Conservation (phyloP, 164 flowering plant genomes). For the Euptelea pleiosperma region DNA sequence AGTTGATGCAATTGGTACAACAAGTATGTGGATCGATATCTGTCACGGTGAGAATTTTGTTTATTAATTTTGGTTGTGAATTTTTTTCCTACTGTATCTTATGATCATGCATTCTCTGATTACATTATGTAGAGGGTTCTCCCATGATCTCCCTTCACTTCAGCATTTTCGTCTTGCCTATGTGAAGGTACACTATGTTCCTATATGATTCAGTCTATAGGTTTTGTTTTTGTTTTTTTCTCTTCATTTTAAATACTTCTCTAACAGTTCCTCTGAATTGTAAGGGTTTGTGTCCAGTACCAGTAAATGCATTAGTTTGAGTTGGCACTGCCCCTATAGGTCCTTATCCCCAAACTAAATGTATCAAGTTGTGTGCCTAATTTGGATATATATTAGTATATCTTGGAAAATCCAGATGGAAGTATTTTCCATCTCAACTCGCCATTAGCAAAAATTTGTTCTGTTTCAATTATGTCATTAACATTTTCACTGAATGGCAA, state of each 20-base stretch:
- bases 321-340: too few species aligned
- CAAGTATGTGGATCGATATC: conserved; percentile 79
- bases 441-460: too few species aligned
- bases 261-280: too few species aligned
- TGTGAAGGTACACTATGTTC: conserved; percentile 38
- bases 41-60: conserved; percentile 70
- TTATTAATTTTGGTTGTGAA: neutral
- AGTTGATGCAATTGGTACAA: conserved; percentile 62
- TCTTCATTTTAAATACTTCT: neutral
- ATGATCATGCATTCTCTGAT: neutral
- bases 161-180: conserved; percentile 59
- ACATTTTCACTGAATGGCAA: too few species aligned
- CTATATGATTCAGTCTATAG: neutral
- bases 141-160: conserved; percentile 87
- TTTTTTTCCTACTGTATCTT: neutral
- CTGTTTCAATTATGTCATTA: too few species aligned
- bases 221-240: neutral
- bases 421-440: too few species aligned
- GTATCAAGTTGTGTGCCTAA: too few species aligned
- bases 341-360: too few species aligned
- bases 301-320: too few species aligned
- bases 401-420: too few species aligned
- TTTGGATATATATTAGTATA: too few species aligned
- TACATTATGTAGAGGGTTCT: conserved; percentile 64
- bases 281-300: too few species aligned